phyloP scores from a whole-genome alignment of 176 grass and related monocot genomes.

The Zoysia pacifica region DNA sequence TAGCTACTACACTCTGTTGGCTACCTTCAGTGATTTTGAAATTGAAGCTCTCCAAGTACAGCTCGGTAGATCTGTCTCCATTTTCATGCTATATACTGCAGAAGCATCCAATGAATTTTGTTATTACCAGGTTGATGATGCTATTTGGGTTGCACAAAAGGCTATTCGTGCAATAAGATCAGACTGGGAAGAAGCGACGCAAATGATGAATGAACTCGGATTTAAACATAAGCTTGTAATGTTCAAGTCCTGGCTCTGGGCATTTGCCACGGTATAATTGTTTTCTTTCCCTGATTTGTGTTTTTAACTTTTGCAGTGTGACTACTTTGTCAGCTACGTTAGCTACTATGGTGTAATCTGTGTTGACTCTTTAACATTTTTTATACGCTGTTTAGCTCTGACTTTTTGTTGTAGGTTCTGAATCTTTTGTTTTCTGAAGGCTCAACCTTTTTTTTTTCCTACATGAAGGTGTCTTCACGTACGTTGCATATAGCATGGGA shows the following conservation, averaged over 20 bases:
- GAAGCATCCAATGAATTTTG: slow-evolving; percentile 19
- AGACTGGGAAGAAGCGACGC: slow-evolving; percentile 63
- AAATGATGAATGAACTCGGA: slow-evolving; percentile 61
- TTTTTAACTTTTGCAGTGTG: neutral
- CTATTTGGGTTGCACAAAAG: slow-evolving; percentile 82
- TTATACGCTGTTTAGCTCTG: slow-evolving; percentile 5
- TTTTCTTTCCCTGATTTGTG: slow-evolving; percentile 1
- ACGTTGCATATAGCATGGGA: slow-evolving; percentile 97
- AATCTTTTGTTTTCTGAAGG: slow-evolving; percentile 21
- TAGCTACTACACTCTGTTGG: slow-evolving; percentile 66
- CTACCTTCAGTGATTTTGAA: slow-evolving; percentile 71
- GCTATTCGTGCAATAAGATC: slow-evolving; percentile 48
- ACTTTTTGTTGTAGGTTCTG: neutral
- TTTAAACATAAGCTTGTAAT: slow-evolving; percentile 69
- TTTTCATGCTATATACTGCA: slow-evolving; percentile 17
- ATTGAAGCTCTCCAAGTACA: slow-evolving; percentile 86
- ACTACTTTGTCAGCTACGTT: neutral
- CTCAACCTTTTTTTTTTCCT: slow-evolving; percentile 12
- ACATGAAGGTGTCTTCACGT: slow-evolving; percentile 75
- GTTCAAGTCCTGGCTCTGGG: slow-evolving; percentile 91
- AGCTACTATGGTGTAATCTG: neutral
- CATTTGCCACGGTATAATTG: slow-evolving; percentile 70
- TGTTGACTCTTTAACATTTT: neutral
- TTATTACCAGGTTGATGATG: slow-evolving; percentile 62
- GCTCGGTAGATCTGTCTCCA: slow-evolving; percentile 24